A percentile compares a stretch with the other conserved stretches of the same genome.
These are phyloP conservation scores for Coleophoma eucalyptorum DNA, from an alignment of 2,329 filamentous ascomycete species.

Conservation along the genomic window DNA sequence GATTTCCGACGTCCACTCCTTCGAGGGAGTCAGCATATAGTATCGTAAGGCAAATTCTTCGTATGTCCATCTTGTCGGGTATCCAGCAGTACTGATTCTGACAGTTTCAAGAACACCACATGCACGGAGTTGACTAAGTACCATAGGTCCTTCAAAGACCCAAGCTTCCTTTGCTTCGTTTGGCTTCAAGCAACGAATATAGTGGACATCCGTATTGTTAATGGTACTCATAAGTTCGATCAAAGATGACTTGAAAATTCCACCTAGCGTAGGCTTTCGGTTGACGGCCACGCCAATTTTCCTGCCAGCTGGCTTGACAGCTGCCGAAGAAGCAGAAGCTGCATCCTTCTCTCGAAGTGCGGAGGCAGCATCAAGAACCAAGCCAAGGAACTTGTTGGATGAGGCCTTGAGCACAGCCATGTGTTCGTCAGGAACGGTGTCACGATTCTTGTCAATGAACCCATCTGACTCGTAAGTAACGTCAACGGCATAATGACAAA, in stretches of 20 bases:
- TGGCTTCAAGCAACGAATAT: conserved; percentile 98
- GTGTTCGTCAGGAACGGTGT: conserved; percentile 97
- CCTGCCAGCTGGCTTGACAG: conserved; percentile 79
- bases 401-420: conserved; percentile 87
- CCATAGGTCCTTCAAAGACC: conserved; percentile 99
- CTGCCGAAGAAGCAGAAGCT: conserved; percentile 57
- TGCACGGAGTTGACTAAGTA: conserved; percentile 91
- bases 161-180: conserved; percentile 96
- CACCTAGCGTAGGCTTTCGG: conserved; percentile 93
- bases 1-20: conserved; percentile 90
- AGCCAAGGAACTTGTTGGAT: conserved; percentile 77
- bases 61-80: conserved; percentile 97
- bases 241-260: conserved; percentile 97
- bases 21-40: conserved; percentile 94
- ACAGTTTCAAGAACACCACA: conserved; percentile 99
- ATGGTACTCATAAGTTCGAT: conserved; percentile 99
- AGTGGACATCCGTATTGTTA: conserved; percentile 96
- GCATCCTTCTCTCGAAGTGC: conserved; percentile 87
- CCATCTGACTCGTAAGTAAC: conserved; percentile 98
- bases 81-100: conserved; percentile 93
- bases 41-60: conserved; percentile 97
- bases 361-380: conserved; percentile 81
- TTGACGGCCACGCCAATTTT: conserved; percentile 91
- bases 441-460: conserved; percentile 99
- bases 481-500: conserved; percentile 96